Base-by-base conservation (phyloP, 805 yeast genomes). In the Yarrowia sp. region DNA sequence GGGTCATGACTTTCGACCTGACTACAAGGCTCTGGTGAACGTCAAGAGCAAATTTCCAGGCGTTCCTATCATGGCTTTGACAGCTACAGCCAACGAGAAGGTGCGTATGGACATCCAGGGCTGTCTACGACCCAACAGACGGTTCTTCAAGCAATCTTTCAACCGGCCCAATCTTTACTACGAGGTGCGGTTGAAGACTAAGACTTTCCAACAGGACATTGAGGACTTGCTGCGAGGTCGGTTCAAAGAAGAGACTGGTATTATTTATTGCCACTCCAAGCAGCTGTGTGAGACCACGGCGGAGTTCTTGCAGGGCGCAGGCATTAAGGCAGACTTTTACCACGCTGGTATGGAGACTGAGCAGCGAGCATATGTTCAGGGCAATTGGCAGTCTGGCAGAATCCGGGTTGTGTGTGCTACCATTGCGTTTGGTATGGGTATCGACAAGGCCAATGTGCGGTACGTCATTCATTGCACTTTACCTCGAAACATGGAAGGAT, bases 1-100 rank as follows among this genome's bases (percentile, higher is more conserved):
- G 99, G 99, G 99, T 20, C 99, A 95, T 78, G 99, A 95, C 77
- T 95, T 95, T 77, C 83, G 99, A 65, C 98, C 98, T 0, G 98
- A 95, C 77, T 95, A 95, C 79, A 91, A 92, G 73, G 89, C 88
- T 12, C 81, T 95, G 74, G 85, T 86, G 42, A 84, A 82, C 71
- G 90, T 95, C 77, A 92, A 92, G 73, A 77, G 79, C 19, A 83
- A 85, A 60, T 95, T 84, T 74, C 96, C 97, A 0, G 84, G 83
- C 64, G 86, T 92, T 6, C 99, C 99, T 0, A 81, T 95, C 70
- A 92, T 95, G 92, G 99, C 98, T 0, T 81, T 95, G 69, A 95
- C 99, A 0, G 99, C 98, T 0, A 95, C 99, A 0, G 99, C 99
- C 1, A 95, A 92, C 76, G 92, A 90, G 67, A 90, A 88, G 71